phyloP scores from a whole-genome alignment of 1,284 basidiomycete genomes.

The Sporisorium reilianum region DNA sequence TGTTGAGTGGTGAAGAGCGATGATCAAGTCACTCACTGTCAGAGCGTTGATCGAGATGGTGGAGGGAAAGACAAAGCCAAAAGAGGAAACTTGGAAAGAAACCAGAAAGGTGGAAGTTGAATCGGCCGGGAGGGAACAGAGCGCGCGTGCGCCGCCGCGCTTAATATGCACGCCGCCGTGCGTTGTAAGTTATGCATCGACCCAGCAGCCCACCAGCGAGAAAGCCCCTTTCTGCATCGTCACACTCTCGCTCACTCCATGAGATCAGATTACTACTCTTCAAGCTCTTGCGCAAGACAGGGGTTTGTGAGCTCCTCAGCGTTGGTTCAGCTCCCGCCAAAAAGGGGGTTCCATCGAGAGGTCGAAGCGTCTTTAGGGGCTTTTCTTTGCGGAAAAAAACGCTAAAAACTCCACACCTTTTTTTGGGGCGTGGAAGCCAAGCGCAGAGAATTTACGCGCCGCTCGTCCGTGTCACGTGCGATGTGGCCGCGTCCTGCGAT shows the following conservation, averaged over 20 bases:
- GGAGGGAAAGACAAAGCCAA: background rate
- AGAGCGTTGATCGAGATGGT: conserved; percentile 9
- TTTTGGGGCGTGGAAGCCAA: no score
- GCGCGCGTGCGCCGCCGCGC: background rate
- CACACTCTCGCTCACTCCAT: background rate
- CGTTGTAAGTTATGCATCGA: no score
- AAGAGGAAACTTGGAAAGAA: conserved; percentile 14
- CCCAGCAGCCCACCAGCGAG: no score
- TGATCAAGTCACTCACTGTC: background rate
- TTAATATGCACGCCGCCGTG: conserved; percentile 27
- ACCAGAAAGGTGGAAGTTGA: conserved; percentile 35
- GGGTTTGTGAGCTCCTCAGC: background rate
- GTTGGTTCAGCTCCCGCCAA: background rate
- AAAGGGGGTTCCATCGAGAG: conserved; percentile 13
- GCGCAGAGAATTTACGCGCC: conserved; percentile 19
- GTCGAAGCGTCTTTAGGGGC: conserved; percentile 19
- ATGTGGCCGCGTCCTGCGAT: no score
- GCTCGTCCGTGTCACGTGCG: conserved; percentile 30
- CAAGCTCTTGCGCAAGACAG: no score
- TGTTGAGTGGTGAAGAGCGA: background rate
- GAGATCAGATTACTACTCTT: background rate
- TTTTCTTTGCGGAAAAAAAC: background rate
- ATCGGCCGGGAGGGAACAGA: background rate
- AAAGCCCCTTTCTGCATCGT: no score
- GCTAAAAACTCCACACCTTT: conserved; percentile 33